Conservation (phyloP, 1,284 basidiomycete genomes). For the Sporisorium sorghi region DNA sequence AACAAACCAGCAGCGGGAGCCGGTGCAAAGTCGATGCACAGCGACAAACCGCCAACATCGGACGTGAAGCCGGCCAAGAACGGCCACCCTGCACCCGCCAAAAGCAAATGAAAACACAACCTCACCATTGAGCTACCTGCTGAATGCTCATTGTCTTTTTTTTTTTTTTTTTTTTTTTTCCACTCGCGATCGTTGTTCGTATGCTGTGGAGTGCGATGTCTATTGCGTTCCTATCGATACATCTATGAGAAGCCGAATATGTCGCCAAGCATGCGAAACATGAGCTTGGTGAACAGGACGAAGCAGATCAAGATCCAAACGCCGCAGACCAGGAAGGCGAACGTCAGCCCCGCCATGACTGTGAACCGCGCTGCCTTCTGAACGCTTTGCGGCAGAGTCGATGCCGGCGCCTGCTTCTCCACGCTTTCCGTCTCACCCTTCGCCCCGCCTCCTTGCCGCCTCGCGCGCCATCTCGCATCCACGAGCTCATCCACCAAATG, state of each 20-base stretch:
- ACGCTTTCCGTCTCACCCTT: too few species aligned
- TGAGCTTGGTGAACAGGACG: neutral
- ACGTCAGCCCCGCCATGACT: neutral
- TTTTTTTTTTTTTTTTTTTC: too few species aligned
- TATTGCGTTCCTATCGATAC: neutral
- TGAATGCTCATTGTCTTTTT: slow-evolving; percentile 1
- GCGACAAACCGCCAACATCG: neutral
- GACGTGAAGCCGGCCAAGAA: slow-evolving; percentile 1
- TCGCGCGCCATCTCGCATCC: slow-evolving; percentile 4
- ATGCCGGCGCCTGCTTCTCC: too few species aligned
- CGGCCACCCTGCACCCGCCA: neutral
- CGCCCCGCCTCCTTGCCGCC: neutral
- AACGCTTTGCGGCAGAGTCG: too few species aligned
- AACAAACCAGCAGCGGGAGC: neutral
- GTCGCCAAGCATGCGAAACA: neutral
- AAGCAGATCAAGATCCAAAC: neutral
- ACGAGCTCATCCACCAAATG: slow-evolving; percentile 21
- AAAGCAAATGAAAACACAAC: slow-evolving; percentile 1
- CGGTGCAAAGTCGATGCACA: slow-evolving; percentile 4
- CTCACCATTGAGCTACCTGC: neutral
- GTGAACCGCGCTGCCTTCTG: neutral
- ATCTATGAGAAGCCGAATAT: neutral
- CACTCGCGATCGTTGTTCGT: too few species aligned
- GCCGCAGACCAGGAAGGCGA: neutral
- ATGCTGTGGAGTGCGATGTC: too few species aligned